These are phyloP conservation scores for Phycomyces blakesleeanus DNA, from an alignment of 192 early-diverging fungal species.

Conservation along the genomic window DNA sequence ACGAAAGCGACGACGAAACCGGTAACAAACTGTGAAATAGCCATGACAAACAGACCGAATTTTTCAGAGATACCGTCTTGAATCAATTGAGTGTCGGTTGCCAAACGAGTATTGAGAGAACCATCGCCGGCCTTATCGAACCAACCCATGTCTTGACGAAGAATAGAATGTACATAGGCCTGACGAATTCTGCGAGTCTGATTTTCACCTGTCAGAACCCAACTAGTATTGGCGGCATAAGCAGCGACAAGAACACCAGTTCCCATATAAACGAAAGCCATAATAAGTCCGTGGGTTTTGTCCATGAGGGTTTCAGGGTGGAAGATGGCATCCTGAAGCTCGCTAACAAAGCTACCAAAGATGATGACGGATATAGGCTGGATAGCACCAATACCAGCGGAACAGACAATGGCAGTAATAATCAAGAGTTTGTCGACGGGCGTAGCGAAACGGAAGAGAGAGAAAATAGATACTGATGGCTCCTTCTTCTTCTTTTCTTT, in stretches of 20 bases:
- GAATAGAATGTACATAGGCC: slow-evolving; percentile 68
- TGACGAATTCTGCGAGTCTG: slow-evolving; percentile 69
- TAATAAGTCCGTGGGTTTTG: slow-evolving; percentile 18
- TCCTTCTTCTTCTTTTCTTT: slow-evolving; percentile 38
- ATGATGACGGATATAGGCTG: slow-evolving; percentile 31
- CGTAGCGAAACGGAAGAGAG: slow-evolving; percentile 67
- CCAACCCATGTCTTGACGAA: slow-evolving; percentile 86
- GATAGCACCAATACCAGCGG: slow-evolving; percentile 24
- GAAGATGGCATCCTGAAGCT: background rate
- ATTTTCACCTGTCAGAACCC: slow-evolving; percentile 46
- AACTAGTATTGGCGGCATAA: slow-evolving; percentile 58
- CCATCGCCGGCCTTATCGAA: slow-evolving; percentile 77
- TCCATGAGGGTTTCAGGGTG: slow-evolving; percentile 10
- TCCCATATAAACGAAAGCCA: slow-evolving; percentile 58
- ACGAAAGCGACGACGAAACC: slow-evolving; percentile 78
- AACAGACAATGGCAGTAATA: slow-evolving; percentile 7
- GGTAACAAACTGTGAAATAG: slow-evolving; percentile 61
- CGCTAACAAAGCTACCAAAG: slow-evolving; percentile 25
- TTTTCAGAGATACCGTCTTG: slow-evolving; percentile 91
- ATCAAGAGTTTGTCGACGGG: slow-evolving; percentile 11
- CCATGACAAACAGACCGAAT: slow-evolving; percentile 66
- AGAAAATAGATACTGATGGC: slow-evolving; percentile 48
- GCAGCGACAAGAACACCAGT: slow-evolving; percentile 51
- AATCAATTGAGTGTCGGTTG: slow-evolving; percentile 78
- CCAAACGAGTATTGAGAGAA: slow-evolving; percentile 82